These are phyloP conservation scores for Musa acuminata DNA, from an alignment of 176 grass and related monocot genomes.

Conservation along the genomic window DNA sequence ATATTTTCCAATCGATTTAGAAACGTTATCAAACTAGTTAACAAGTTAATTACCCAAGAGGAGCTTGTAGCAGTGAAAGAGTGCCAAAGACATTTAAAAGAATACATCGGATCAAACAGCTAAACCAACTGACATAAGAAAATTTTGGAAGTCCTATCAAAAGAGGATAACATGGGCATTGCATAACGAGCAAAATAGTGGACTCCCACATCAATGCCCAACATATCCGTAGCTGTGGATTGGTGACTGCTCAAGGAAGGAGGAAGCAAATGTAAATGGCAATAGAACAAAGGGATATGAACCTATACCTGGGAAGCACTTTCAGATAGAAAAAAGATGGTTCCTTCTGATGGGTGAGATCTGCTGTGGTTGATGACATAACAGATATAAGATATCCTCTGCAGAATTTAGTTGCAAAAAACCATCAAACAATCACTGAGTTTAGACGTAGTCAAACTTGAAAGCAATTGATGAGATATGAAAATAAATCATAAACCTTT, in stretches of 20 bases:
- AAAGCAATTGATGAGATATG: not conserved
- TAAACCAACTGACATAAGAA: too few relatives aligned
- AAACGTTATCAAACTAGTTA: too few relatives aligned
- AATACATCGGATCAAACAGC: too few relatives aligned
- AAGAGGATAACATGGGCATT: not conserved
- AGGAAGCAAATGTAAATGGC: not conserved
- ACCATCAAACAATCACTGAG: not conserved
- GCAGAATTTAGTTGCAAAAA: conserved; percentile 2
- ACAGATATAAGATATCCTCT: conserved; percentile 36
- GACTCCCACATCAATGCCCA: not conserved
- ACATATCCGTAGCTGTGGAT: not conserved
- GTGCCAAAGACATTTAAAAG: too few relatives aligned
- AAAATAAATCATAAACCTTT: not conserved
- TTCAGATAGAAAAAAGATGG: conserved; percentile 75
- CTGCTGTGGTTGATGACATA: conserved; percentile 12
- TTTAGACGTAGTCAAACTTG: not conserved
- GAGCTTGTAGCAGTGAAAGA: too few relatives aligned
- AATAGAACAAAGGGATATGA: not conserved
- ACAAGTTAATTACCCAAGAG: too few relatives aligned
- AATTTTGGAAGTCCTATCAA: not conserved
- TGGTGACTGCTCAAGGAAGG: too few relatives aligned
- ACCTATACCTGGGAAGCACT: conserved; percentile 46
- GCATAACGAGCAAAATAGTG: not conserved
- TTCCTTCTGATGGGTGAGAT: conserved; percentile 25
- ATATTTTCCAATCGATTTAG: too few relatives aligned